These are phyloP conservation scores for Austroboletus eburneus DNA, from an alignment of 768 basidiomycete species.

Conservation along the genomic window DNA sequence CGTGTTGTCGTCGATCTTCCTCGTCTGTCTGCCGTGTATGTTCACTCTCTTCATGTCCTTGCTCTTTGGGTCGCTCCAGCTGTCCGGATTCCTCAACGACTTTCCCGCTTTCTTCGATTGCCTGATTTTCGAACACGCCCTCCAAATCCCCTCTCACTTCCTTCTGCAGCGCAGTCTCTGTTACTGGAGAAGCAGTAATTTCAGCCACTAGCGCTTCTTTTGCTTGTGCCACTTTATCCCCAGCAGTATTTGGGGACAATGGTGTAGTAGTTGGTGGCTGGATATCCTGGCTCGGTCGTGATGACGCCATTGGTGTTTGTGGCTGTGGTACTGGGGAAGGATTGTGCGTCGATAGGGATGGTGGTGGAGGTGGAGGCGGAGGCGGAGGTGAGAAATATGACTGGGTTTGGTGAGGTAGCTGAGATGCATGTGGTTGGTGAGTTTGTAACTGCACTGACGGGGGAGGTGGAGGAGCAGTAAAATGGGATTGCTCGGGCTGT, in stretches of 20 bases:
- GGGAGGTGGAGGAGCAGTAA: constrained; percentile 19
- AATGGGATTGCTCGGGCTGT: constrained; percentile 12
- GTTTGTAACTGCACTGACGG: constrained; percentile 11
- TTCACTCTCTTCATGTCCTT: background rate
- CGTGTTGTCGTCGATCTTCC: background rate
- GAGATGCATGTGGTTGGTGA: constrained; percentile 10
- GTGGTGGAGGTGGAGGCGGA: constrained; percentile 14
- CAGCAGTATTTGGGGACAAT: constrained; percentile 7
- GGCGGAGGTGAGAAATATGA: constrained; percentile 21
- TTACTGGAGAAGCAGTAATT: background rate
- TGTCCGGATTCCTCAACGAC: background rate
- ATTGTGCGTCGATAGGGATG: constrained; percentile 7
- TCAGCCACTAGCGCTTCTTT: constrained; percentile 27
- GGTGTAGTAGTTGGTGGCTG: constrained; percentile 21
- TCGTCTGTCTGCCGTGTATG: background rate
- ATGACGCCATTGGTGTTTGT: constrained; percentile 1
- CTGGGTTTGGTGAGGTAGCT: constrained; percentile 18
- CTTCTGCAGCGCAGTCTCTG: background rate
- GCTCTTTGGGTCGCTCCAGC: background rate
- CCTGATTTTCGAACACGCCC: background rate
- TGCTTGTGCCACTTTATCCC: constrained; percentile 33
- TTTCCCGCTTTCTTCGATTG: constrained; percentile 24
- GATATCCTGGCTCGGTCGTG: constrained; percentile 6
- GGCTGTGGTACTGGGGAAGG: constrained; percentile 1
- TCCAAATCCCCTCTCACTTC: background rate